Evolutionary conservation across 345 rosid species (phyloP), one percentile per base, ranked within the genome.

Genomic region (Raphanus sativus): DNA sequence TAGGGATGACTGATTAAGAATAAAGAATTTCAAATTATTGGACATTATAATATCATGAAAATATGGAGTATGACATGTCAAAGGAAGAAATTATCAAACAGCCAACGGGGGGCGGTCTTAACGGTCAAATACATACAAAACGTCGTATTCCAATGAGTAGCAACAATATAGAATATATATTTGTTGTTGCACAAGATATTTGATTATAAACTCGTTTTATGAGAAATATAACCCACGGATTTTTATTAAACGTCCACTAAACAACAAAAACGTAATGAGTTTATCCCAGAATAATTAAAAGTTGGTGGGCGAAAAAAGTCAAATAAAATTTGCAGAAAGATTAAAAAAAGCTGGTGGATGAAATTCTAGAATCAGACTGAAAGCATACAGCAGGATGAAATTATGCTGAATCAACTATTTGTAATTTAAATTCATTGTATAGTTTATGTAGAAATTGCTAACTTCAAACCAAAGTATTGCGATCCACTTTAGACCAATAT

Each of bases 61-160:
- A 6, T 3, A 36, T 40, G 4, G 50, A 58, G n/a, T 36, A 54
- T 28, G 34, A 26, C 63, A 70, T 29, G 54, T 16, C 16, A 66
- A 48, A 72, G 10, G 21, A 36, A 17, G 74, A 68, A 62, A 28
- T 63, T 1, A 74, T 74, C 78, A 79, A 79, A 62, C 30, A 72
- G 34, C 60, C 28, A 15, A 54, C 9, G 0, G 78, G 36, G 42
- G 78, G 70, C 82, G 58, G 25, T 72, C 13, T 68, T 55, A 38
- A 55, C 32, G 71, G 78, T 79, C 78, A 79, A 74, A 69, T 68
- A 52, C 75, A 69, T 62, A 79, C 78, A 74, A 55, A 60, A 61
- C 56, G 61, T 40, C 75, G 34, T 63, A 29, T 74, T 68, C 70
- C 56, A 62, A 62, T 2, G 30, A 26, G 2, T 55, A 60, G 54